Base-by-base conservation (phyloP, 192 early-diverging fungal genomes). In the Coemansia asiatica region DNA sequence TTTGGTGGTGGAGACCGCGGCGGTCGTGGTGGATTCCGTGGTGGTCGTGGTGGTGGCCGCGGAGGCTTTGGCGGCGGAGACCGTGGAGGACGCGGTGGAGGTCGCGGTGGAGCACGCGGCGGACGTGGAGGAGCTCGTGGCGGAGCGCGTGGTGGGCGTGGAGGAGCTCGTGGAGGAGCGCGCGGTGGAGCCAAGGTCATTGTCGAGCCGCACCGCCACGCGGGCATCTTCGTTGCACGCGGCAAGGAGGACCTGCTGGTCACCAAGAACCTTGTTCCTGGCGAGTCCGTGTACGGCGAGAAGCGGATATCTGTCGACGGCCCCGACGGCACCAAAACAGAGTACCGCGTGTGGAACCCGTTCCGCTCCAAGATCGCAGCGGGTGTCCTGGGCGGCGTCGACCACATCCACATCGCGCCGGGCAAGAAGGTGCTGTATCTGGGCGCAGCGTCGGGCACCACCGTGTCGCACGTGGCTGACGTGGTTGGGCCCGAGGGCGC, bases 301-400 rank as follows among this genome's bases (percentile, higher is more conserved):
- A 99, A 99, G 90, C 88, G 97, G 73, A 92, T 99, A 74, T 89
- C 91, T 1, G 91, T 98, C 7, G 97, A 98, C 67, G 95, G 95
- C 60, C 76, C 87, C 60, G 97, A 98, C 54, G 93, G 93, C 62
- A 91, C 92, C 70, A 98, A 98, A 84, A 89, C 90, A 36, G 97
- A 98, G 84, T 98, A 98, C 84, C 90, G 97, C 66, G 94, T 98
- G 61, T 98, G 97, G 97, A 98, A 98, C 80, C 97, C 97, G 66
- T 98, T 98, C 91, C 88, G 97, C 70, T 97, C 95, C 71, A 98
- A 98, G 90, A 74, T 98, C 44, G 97, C 97, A 54, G 97, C 97
- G 61, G 95, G 94, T 82, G 88, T 98, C 55, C 88, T 98, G 15
- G 95, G 95, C 70, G 95, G 95, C 87, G 78, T 97, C 57, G 97